phyloP scores from a whole-genome alignment of 2,329 filamentous ascomycete genomes.

The Graphilbum ipis-grandicollis region DNA sequence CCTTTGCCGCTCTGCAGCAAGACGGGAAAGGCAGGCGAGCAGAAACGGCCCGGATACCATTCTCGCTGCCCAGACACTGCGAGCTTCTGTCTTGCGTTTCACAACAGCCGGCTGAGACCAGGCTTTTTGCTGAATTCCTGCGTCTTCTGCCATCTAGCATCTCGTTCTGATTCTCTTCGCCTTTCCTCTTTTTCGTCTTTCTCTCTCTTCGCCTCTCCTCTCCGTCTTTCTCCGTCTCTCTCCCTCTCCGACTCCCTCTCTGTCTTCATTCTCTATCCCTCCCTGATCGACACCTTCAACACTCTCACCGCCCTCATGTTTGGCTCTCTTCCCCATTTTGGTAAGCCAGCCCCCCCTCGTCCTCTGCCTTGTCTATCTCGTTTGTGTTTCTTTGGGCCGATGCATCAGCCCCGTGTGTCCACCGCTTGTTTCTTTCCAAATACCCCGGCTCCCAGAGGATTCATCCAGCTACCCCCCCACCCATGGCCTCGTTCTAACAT shows the following conservation, averaged over 20 bases:
- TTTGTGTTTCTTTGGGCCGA: too few relatives aligned
- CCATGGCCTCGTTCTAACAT: neutral
- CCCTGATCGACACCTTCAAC: neutral
- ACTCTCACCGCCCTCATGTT: conserved; percentile 24
- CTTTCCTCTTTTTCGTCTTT: neutral
- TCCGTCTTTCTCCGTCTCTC: neutral
- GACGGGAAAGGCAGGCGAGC: too few relatives aligned
- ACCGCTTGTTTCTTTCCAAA: neutral
- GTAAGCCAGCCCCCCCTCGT: conserved; percentile 15
- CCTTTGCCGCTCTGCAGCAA: too few relatives aligned
- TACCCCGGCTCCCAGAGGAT: too few relatives aligned
- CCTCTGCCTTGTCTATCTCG: neutral
- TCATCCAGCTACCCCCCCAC: neutral
- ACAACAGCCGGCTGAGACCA: too few relatives aligned
- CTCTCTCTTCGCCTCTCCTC: neutral
- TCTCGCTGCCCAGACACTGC: too few relatives aligned
- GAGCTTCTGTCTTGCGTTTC: too few relatives aligned
- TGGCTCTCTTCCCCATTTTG: conserved; percentile 21
- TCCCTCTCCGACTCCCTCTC: neutral
- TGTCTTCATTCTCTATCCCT: neutral
- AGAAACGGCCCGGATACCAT: too few relatives aligned
- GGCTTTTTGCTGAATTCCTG: too few relatives aligned
- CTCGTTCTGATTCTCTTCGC: neutral
- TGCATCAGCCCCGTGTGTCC: too few relatives aligned
- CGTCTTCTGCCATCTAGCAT: too few relatives aligned